Evolutionary conservation across 345 rosid species (phyloP).

Genomic region (Hibiscus trionum): DNA sequence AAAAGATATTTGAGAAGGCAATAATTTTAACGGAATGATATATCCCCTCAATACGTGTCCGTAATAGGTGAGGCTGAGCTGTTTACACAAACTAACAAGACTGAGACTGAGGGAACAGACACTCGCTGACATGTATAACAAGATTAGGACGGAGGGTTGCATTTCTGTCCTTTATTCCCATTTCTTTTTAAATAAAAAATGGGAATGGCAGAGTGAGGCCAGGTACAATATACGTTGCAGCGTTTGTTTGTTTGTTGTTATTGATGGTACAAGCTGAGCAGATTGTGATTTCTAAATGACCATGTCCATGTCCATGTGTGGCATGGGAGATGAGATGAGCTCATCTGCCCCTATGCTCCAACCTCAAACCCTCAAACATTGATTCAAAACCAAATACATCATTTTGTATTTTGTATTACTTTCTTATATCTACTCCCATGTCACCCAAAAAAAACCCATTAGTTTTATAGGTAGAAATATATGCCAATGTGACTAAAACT

Average conservation of each 20-base stretch:
- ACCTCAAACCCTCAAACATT: too few species aligned
- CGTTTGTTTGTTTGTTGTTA: neutral
- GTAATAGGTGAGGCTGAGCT: constrained; percentile 5
- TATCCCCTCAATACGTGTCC: neutral
- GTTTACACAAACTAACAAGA: constrained; percentile 2
- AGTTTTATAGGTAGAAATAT: too few species aligned
- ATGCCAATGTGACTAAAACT: neutral
- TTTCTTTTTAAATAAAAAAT: neutral
- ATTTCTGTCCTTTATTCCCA: constrained; percentile 2
- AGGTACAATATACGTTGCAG: neutral
- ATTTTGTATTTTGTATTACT: too few species aligned
- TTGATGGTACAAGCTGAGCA: neutral
- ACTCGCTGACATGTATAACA: neutral
- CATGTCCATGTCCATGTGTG: too few species aligned
- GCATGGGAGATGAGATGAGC: too few species aligned
- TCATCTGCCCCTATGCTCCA: too few species aligned
- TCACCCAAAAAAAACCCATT: too few species aligned
- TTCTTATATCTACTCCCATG: too few species aligned
- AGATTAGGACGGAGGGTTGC: neutral
- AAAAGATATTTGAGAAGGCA: too few species aligned
- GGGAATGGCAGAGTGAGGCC: neutral
- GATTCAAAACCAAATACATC: too few species aligned
- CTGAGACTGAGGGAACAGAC: neutral
- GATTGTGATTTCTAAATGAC: too few species aligned
- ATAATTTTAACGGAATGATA: too few species aligned